Conservation (phyloP, 2,329 filamentous ascomycete genomes). For the Trichophyton verrucosum region DNA sequence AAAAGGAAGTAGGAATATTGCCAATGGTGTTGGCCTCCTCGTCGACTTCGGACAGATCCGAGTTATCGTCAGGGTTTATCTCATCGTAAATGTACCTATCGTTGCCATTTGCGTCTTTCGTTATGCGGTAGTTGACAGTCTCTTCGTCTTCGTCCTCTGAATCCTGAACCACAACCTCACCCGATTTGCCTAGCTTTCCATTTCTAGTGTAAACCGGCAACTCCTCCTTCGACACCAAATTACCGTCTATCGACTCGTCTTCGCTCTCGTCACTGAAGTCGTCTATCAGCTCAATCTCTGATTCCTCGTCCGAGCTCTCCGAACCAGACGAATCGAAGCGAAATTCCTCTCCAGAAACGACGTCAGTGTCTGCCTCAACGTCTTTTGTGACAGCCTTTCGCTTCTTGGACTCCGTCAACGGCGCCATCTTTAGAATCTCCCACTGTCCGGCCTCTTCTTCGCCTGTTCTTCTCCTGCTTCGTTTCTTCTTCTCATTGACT, state of each 20-base stretch:
- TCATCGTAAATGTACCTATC: conserved; percentile 85
- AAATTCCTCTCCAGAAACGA: conserved; percentile 51
- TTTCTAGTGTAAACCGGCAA: conserved; percentile 28
- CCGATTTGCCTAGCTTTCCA: background rate
- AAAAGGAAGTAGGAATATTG: conserved; percentile 85
- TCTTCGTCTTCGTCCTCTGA: background rate
- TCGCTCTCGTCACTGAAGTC: conserved; percentile 40
- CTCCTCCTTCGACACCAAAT: conserved; percentile 15
- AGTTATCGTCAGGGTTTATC: conserved; percentile 89
- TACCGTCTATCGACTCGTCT: conserved; percentile 6
- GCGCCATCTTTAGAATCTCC: conserved; percentile 19
- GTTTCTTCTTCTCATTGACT: background rate
- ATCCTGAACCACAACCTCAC: background rate
- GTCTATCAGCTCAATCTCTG: conserved; percentile 44
- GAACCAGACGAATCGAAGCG: conserved; percentile 32
- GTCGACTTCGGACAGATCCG: conserved; percentile 78
- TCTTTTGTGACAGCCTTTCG: conserved; percentile 51
- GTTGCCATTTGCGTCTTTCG: conserved; percentile 76
- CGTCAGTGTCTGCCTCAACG: conserved; percentile 32
- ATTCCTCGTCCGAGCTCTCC: conserved; percentile 30
- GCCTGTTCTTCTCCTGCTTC: background rate
- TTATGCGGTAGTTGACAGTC: conserved; percentile 25
- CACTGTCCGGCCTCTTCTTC: too few species aligned
- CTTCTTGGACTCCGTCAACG: conserved; percentile 41
- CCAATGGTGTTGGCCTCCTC: conserved; percentile 82